phyloP scores from a whole-genome alignment of 2,329 filamentous ascomycete species.

The Xenoacremonium recifei region DNA sequence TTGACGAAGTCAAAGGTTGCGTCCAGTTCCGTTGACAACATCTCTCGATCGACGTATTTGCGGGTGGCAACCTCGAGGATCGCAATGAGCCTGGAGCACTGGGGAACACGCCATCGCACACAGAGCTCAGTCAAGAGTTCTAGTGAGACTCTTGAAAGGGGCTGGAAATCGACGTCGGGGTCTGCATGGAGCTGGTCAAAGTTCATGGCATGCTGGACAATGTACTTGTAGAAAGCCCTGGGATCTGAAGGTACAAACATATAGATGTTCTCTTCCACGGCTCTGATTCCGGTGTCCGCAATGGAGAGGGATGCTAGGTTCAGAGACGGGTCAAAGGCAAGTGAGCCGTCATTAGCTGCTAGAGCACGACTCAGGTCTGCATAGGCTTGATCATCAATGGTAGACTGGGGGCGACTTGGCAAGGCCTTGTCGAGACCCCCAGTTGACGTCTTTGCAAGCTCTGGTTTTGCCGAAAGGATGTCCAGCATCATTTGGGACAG shows the following conservation, averaged over 20 bases:
- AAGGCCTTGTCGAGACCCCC: constrained; percentile 57
- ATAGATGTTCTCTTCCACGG: constrained; percentile 67
- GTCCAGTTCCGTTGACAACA: constrained; percentile 79
- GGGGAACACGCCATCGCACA: constrained; percentile 84
- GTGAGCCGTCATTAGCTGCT: constrained; percentile 41
- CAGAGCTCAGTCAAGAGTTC: constrained; percentile 85
- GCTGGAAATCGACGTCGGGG: constrained; percentile 46
- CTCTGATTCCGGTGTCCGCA: constrained; percentile 49
- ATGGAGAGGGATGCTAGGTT: constrained; percentile 66
- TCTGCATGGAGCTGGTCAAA: constrained; percentile 60
- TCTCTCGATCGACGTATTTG: constrained; percentile 81
- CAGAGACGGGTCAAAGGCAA: constrained; percentile 63
- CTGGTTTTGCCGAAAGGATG: constrained; percentile 81
- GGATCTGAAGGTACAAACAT: constrained; percentile 88
- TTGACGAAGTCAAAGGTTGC: constrained; percentile 81
- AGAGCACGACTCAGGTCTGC: constrained; percentile 53
- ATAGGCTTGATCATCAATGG: constrained; percentile 51
- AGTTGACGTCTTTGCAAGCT: constrained; percentile 75
- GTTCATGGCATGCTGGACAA: constrained; percentile 73
- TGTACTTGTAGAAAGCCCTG: constrained; percentile 77
- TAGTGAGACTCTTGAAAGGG: constrained; percentile 73
- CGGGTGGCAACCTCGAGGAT: constrained; percentile 82
- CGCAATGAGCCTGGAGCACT: constrained; percentile 74
- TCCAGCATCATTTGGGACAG: constrained; percentile 92
- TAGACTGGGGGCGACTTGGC: constrained; percentile 47